Evolutionary conservation across 2,329 filamentous ascomycete genomes (phyloP).

Genomic region (Aspergillus quadricinctus): DNA sequence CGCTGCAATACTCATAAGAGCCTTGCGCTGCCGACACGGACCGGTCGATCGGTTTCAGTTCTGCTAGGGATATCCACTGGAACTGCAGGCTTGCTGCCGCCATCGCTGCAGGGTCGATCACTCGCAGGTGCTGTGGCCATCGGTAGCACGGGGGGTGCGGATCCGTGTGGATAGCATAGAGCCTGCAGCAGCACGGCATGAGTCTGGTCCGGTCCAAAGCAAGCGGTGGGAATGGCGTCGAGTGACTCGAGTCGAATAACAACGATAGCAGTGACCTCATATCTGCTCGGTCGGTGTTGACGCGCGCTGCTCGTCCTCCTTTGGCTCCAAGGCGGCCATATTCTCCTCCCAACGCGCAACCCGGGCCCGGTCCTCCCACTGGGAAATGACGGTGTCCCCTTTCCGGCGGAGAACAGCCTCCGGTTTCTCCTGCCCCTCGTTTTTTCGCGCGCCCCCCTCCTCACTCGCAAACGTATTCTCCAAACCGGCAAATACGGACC

Average conservation of each 20-base stretch:
- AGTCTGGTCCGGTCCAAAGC: background rate
- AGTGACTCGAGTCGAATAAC: background rate
- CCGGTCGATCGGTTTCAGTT: background rate
- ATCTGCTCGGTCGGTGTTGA: constrained; percentile 14
- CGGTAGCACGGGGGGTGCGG: background rate
- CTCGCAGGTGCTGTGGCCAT: background rate
- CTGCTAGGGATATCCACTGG: background rate
- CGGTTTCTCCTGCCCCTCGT: constrained; percentile 20
- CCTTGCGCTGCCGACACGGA: background rate
- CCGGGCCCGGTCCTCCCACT: constrained; percentile 28
- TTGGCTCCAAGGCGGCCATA: constrained; percentile 35
- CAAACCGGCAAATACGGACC: constrained; percentile 55
- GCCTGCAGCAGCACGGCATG: background rate
- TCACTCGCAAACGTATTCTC: constrained; percentile 8
- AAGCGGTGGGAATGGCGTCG: background rate
- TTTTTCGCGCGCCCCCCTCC: constrained; percentile 2
- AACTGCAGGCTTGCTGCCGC: background rate
- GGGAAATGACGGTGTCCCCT: constrained; percentile 26
- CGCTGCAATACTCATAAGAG: background rate
- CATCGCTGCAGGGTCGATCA: background rate
- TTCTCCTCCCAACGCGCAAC: constrained; percentile 38
- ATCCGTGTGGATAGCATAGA: background rate
- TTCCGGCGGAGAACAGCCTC: constrained; percentile 25
- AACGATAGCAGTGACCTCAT: constrained; percentile 11
- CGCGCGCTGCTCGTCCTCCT: constrained; percentile 11